phyloP scores from a whole-genome alignment of 1,284 basidiomycete genomes.

The Cryptococcus floricola region DNA sequence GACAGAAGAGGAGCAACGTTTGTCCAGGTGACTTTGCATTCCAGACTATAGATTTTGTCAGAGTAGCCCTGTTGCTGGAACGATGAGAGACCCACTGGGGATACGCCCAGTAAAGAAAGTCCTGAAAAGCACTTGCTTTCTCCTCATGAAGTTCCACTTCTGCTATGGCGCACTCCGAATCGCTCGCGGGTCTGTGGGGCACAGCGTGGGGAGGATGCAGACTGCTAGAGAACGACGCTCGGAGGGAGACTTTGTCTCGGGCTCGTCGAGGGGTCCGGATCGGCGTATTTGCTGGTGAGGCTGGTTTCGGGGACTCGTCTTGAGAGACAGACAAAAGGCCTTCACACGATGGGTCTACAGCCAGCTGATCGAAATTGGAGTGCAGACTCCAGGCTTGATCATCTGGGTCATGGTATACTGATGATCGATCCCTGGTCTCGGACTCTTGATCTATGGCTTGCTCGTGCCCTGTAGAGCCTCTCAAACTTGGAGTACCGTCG shows the following conservation, averaged over 20 bases:
- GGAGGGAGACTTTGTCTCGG: background rate
- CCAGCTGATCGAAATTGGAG: no score
- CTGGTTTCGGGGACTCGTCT: no score
- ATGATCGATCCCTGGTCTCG: slow-evolving; percentile 5
- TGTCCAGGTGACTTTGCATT: slow-evolving; percentile 88
- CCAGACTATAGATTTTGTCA: slow-evolving; percentile 55
- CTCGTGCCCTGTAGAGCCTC: no score
- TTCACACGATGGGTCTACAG: no score
- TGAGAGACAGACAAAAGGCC: no score
- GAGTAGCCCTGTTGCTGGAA: background rate
- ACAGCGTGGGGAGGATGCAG: background rate
- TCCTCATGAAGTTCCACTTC: slow-evolving; percentile 43
- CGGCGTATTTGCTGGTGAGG: no score
- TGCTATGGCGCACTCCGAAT: slow-evolving; percentile 17
- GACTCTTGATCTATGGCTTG: background rate
- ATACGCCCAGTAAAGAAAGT: slow-evolving; percentile 48
- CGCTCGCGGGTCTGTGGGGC: no score
- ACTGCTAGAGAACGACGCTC: slow-evolving; percentile 24
- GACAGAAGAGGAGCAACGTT: slow-evolving; percentile 67
- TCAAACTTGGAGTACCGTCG: background rate
- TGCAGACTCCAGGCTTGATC: no score
- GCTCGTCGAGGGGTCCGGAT: no score
- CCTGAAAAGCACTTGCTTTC: slow-evolving; percentile 39
- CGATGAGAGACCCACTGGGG: slow-evolving; percentile 26
- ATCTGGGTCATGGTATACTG: background rate